Percentiles rank a stretch among this genome's conserved stretches.
phyloP scores from a whole-genome alignment of 2,329 filamentous ascomycete species.

The Calonectria pteridis region DNA sequence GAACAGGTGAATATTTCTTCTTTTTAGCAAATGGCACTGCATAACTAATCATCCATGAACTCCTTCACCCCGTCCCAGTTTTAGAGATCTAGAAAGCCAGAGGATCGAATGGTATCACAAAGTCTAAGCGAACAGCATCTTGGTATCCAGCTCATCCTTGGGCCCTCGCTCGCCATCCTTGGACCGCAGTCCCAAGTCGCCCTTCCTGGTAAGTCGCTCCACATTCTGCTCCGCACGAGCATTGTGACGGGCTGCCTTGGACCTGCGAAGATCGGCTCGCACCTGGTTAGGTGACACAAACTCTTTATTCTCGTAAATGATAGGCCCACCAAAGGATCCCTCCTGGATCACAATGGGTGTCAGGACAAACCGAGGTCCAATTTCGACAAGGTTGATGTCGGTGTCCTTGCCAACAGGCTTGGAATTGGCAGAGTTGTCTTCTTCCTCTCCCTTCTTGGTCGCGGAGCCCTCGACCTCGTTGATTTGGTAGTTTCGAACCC shows the following conservation, averaged over 20 bases:
- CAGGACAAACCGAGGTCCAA: conserved; percentile 91
- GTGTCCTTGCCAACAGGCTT: conserved; percentile 67
- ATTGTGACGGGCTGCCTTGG: conserved; percentile 84
- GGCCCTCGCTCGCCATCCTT: conserved; percentile 72
- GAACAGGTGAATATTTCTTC: conserved; percentile 26
- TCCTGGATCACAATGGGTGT: conserved; percentile 97
- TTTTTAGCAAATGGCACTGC: conserved; percentile 38
- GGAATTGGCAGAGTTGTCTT: conserved; percentile 57
- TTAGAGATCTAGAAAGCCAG: conserved; percentile 43
- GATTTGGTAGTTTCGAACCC: conserved; percentile 96
- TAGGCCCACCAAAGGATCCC: conserved; percentile 92
- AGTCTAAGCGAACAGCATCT: conserved; percentile 77
- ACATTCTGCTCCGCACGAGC: conserved; percentile 79
- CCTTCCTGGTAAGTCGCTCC: conserved; percentile 80
- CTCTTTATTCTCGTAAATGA: conserved; percentile 98
- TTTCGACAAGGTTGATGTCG: conserved; percentile 88
- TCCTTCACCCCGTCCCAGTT: conserved; percentile 41
- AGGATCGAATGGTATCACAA: conserved; percentile 43
- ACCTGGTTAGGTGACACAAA: conserved; percentile 98
- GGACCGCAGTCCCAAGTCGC: conserved; percentile 79
- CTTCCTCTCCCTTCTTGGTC: conserved; percentile 54
- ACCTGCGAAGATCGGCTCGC: conserved; percentile 80
- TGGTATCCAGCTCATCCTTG: conserved; percentile 80
- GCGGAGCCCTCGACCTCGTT: conserved; percentile 80
- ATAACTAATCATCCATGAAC: conserved; percentile 41